Conservation (phyloP, 73 alveolate genomes). For the Tetrahymena borealis region DNA sequence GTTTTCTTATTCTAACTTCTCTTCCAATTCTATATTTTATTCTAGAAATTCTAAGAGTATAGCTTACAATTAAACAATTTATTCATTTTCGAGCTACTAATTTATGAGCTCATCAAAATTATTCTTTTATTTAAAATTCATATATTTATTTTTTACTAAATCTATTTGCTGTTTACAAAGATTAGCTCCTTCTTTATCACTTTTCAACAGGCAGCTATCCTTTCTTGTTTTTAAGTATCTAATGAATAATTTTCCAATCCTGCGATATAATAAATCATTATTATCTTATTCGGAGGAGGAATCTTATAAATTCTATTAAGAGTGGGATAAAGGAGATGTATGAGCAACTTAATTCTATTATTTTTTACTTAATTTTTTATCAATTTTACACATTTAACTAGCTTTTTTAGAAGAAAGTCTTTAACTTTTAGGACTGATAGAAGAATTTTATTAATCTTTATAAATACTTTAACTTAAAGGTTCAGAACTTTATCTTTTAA, state of each 20-base stretch:
- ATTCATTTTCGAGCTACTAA: neutral
- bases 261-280: neutral
- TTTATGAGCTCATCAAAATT: neutral
- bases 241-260: neutral
- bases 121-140: neutral
- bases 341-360: neutral
- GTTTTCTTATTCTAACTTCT: neutral
- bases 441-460: neutral
- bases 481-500: neutral
- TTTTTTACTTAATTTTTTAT: neutral
- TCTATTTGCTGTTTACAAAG: neutral
- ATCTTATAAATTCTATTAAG: neutral
- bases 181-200: neutral
- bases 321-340: neutral
- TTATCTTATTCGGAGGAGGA: neutral
- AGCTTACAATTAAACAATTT: neutral
- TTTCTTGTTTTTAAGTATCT: neutral
- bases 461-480: neutral
- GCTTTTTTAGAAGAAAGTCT: neutral
- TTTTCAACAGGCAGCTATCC: neutral
- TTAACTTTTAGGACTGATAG: neutral
- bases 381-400: neutral
- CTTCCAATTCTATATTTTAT: neutral
- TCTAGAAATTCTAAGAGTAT: neutral
- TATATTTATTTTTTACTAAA: neutral